Base-by-base conservation (phyloP, 2,329 filamentous ascomycete genomes). In the Cytospora piceae region DNA sequence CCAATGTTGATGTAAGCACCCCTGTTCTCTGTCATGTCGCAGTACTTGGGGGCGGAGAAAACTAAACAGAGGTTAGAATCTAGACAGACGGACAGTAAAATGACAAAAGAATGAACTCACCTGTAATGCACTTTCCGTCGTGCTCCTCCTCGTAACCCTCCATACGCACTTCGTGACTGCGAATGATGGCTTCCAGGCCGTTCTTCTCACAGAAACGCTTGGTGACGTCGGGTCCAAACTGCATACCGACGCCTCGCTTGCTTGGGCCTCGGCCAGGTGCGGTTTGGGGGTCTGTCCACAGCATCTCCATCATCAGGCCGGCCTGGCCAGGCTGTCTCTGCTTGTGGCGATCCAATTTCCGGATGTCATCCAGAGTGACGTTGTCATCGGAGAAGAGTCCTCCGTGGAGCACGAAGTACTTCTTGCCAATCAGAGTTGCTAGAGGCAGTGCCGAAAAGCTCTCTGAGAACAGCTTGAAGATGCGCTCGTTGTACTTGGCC, bases 301-400 rank as follows among this genome's bases (percentile, higher is more conserved):
- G 86, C 95, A 99, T 99, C 80, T 99, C 95, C 95, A 99, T 99
- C 95, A 99, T 99, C 72, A 99, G 81, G 17, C 95, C 95, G 58
- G 91, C 82, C 77, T 99, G 95, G 37, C 95, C 95, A 3, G 95
- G 94, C 74, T 98, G 94, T 68, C 92, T 86, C 79, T 98, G 95
- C 76, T 87, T 88, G 80, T 97, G 94, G 70, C 94, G 85, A 79
- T 98, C 90, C 65, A 98, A 83, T 80, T 96, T 96, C 71, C 95
- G 88, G 71, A 99, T 96, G 75, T 99, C 94, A 71, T 98, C 92
- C 61, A 99, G 81, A 0, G 92, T 94, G 69, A 94, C 85, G 71
- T 92, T 95, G 79, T 99, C 95, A 74, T 98, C 91, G 1, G 94
- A 98, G 84, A 98, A 97, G 56, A 98, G 85, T 71, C 95, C 95